A percentile compares a stretch with the other conserved stretches of the same genome.
These are phyloP conservation scores for Salix exigua DNA, from an alignment of 345 rosid genomes.

Conservation along the genomic window DNA sequence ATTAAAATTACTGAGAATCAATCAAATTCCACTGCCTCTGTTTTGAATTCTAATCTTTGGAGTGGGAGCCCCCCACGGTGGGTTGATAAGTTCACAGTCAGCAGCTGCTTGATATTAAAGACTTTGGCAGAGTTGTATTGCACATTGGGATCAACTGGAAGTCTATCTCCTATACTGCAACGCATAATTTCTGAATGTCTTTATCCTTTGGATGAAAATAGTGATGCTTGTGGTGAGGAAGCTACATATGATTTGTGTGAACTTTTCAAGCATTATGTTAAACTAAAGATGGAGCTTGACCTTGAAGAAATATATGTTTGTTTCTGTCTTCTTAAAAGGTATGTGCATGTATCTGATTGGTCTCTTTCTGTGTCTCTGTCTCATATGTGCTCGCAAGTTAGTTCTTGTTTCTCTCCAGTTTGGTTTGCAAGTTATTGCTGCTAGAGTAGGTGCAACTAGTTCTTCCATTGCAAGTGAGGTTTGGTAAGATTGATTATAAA, in stretches of 20 bases:
- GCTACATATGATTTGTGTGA: conserved; percentile 46
- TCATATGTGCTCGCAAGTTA: not conserved
- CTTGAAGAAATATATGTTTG: conserved; percentile 78
- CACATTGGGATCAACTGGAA: conserved; percentile 42
- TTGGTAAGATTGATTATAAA: not conserved
- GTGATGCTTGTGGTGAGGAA: conserved; percentile 41
- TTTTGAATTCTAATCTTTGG: conserved; percentile 44
- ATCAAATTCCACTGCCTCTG: conserved; percentile 14
- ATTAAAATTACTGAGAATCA: conserved; percentile 33
- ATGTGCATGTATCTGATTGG: not conserved
- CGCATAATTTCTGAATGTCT: conserved; percentile 32
- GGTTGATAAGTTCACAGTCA: conserved; percentile 59
- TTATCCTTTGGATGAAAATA: conserved; percentile 30
- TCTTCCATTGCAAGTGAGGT: not conserved
- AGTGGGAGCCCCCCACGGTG: conserved; percentile 75
- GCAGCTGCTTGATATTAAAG: conserved; percentile 45
- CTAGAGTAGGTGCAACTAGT: not conserved
- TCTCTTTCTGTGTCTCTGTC: not conserved
- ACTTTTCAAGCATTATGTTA: conserved; percentile 63
- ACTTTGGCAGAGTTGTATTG: conserved; percentile 51
- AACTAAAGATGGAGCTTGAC: conserved; percentile 63
- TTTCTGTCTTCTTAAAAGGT: conserved; percentile 74
- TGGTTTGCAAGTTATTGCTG: not conserved
- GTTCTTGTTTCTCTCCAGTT: not conserved
- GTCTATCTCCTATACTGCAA: conserved; percentile 58